These are phyloP conservation scores for Aphanomyces euteiches DNA, from an alignment of 352 stramenopile genomes.

Conservation along the genomic window DNA sequence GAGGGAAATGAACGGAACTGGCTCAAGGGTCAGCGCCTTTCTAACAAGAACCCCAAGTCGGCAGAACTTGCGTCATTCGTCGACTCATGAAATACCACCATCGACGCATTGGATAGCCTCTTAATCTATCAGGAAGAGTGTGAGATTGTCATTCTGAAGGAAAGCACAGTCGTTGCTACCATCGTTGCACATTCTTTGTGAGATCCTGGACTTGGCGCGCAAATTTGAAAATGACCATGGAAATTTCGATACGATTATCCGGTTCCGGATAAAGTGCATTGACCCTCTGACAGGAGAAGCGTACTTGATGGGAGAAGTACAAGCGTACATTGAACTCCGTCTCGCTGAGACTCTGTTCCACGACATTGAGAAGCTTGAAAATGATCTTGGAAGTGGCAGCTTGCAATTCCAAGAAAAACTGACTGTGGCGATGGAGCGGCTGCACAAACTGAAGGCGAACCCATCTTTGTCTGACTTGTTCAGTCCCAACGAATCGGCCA, in stretches of 20 bases:
- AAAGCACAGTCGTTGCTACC: no score
- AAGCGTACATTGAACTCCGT: constrained; percentile 21
- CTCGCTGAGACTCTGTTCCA: constrained; percentile 23
- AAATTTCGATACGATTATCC: neutral
- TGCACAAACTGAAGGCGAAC: constrained; percentile 60
- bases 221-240: neutral
- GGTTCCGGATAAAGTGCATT: neutral
- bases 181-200: neutral
- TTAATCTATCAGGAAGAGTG: no score
- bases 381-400: constrained; percentile 41
- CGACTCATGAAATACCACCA: no score
- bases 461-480: constrained; percentile 48
- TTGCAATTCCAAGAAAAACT: constrained; percentile 52
- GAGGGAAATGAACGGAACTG: no score
- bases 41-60: no score
- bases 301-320: constrained; percentile 25
- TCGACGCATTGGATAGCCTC: no score
- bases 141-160: no score
- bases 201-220: neutral
- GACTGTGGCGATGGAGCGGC: constrained; percentile 37
- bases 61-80: no score
- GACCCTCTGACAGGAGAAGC: neutral
- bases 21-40: no score
- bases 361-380: constrained; percentile 39
- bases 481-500: constrained; percentile 60